phyloP scores from a whole-genome alignment of 1,284 basidiomycete genomes.

The Irpex lacteus region DNA sequence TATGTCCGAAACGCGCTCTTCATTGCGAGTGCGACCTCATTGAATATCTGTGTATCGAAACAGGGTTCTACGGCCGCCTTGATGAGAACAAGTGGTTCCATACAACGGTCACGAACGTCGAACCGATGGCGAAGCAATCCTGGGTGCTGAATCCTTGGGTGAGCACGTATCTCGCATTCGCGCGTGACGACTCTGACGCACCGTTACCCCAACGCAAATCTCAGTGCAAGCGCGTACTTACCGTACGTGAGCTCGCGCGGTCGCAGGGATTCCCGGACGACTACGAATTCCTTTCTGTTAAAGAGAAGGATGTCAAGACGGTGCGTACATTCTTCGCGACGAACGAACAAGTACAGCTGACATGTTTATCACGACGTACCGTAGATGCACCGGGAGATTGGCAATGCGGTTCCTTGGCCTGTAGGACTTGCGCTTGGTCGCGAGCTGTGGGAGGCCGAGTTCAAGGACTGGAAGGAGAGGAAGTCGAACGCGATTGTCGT shows the following conservation, averaged over 20 bases:
- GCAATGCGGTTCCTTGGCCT: constrained; percentile 71
- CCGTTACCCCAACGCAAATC: not conserved
- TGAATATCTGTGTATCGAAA: not conserved
- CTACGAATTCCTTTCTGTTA: constrained; percentile 55
- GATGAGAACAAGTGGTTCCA: constrained; percentile 53
- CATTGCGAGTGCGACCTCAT: not conserved
- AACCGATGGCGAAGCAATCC: constrained; percentile 72
- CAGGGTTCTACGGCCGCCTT: constrained; percentile 61
- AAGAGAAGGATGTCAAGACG: constrained; percentile 47
- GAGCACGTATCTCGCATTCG: constrained; percentile 9
- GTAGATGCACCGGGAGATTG: constrained; percentile 75
- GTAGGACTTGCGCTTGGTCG: constrained; percentile 60
- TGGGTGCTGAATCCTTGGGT: constrained; percentile 65
- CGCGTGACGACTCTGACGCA: not conserved
- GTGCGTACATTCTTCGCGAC: constrained; percentile 37
- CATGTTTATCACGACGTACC: not conserved
- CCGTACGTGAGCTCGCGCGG: constrained; percentile 70
- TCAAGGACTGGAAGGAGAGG: constrained; percentile 46
- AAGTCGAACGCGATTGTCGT: constrained; percentile 30
- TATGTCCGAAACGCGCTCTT: constrained; percentile 19
- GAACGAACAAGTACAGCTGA: too few species aligned
- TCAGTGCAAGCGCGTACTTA: constrained; percentile 64
- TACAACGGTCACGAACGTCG: constrained; percentile 71
- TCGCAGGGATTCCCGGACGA: constrained; percentile 76
- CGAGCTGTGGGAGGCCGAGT: constrained; percentile 48